Conservation (phyloP, 116 monocot genomes). For the Trichopus zeylanicus region DNA sequence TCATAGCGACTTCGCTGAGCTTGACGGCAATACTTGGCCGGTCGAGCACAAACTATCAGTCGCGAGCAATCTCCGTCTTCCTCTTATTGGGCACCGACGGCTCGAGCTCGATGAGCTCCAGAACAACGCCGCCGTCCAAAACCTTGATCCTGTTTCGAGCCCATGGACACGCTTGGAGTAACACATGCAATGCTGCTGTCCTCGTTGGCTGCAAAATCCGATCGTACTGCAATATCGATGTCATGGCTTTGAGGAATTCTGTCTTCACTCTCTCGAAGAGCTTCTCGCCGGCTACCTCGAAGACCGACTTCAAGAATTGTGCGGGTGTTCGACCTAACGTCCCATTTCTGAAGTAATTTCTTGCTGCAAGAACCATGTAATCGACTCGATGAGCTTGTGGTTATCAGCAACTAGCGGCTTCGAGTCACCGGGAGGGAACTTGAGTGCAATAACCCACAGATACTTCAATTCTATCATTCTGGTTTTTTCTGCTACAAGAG, state of each 20-base stretch:
- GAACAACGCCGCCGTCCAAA: constrained; percentile 38
- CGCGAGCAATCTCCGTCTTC: constrained; percentile 31
- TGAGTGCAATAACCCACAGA: constrained; percentile 19
- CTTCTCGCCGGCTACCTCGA: constrained; percentile 4
- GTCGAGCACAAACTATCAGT: constrained; percentile 24
- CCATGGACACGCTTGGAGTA: constrained; percentile 22
- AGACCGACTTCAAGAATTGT: constrained; percentile 12
- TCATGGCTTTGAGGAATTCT: constrained; percentile 20
- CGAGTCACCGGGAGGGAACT: constrained; percentile 2
- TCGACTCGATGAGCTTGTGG: constrained; percentile 18
- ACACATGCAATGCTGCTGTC: constrained; percentile 24
- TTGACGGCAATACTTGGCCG: constrained; percentile 19
- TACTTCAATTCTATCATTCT: constrained; percentile 1
- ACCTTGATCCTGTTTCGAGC: constrained; percentile 35
- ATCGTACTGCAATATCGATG: constrained; percentile 7
- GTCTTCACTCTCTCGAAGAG: constrained; percentile 13
- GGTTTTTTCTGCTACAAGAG: not conserved
- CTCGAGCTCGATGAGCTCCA: constrained; percentile 39
- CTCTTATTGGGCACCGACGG: constrained; percentile 20
- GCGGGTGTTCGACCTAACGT: too few species aligned
- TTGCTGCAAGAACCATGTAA: constrained; percentile 1
- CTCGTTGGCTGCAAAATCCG: constrained; percentile 9
- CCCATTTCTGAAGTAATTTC: too few species aligned
- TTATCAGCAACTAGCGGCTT: constrained; percentile 9
- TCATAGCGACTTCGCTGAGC: constrained; percentile 10